Base-by-base conservation (phyloP, 306 rosid species). In the Cicer chorassanicum region DNA sequence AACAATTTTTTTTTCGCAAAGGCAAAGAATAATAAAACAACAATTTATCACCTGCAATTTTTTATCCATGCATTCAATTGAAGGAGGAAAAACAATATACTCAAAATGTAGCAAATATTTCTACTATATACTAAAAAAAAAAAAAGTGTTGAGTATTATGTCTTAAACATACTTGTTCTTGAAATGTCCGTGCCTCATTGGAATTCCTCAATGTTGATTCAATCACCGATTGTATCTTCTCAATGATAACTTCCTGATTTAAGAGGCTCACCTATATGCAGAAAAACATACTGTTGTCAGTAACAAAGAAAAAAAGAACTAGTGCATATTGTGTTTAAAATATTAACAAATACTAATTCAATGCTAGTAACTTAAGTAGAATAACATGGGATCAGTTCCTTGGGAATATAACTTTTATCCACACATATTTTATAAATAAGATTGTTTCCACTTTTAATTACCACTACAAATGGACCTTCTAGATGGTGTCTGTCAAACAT, bases 181-280 rank as follows among this genome's bases (percentile, higher is more conserved):
- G 89, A 84, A 87, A 91, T 77, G 90, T 86, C 29, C 93, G 80
- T 4, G 81, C 75, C 60, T 87, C 92, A 65, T 91, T 88, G 62
- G 98, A 93, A 83, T 76, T 87, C 76, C 97, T 93, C 88, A 93
- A 77, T 85, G 86, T 91, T 70, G 88, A 88, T 78, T 93, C 98
- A 63, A 93, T 84, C 72, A 87, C 85, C 0, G 89, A 86, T 81
- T 93, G 94, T 86, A 93, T 89, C 90, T 85, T 89, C 86, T 91
- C 97, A 82, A 93, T 84, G 76, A 93, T 84, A 74, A 86, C 81
- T 87, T 93, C 98, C 83, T 93, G 98, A 70, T 88, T 91, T 80
- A 93, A 78, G 80, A 93, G 85, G 80, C 96, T 91, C 71, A 93
- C 98, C 98, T 93, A 84, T 67, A 81, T 69, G 66, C 54, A 65